phyloP scores from a whole-genome alignment of 768 basidiomycete genomes.

The Lactifluus piperatus region DNA sequence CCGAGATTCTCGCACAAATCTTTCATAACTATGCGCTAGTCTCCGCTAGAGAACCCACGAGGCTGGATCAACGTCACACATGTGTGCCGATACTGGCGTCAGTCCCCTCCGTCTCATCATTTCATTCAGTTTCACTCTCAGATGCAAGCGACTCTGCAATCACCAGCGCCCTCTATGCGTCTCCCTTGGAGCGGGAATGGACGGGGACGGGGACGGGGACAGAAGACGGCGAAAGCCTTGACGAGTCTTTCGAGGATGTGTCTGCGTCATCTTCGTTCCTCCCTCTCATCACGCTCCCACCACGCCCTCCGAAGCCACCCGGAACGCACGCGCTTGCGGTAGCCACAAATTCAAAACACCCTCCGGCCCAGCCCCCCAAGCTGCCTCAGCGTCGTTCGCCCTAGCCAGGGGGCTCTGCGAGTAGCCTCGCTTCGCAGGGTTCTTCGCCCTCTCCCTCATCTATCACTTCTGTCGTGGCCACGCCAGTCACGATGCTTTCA shows the following conservation, averaged over 20 bases:
- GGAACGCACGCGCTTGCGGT: conserved; percentile 8
- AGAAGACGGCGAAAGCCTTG: conserved; percentile 47
- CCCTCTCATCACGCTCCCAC: conserved; percentile 28
- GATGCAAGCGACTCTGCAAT: conserved; percentile 31
- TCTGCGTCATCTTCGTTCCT: conserved; percentile 37
- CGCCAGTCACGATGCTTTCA: conserved; percentile 12
- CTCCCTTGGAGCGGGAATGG: conserved; percentile 35
- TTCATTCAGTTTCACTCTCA: conserved; percentile 70
- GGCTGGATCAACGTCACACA: too few species aligned
- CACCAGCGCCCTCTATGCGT: conserved; percentile 23
- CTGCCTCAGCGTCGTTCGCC: conserved; percentile 15
- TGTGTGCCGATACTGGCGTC: too few species aligned
- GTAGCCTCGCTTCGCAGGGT: conserved; percentile 13
- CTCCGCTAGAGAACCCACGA: too few species aligned
- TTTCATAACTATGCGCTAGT: too few species aligned
- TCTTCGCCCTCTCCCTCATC: conserved; percentile 8
- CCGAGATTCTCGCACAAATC: too few species aligned
- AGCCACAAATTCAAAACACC: not conserved
- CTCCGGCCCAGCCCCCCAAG: conserved; percentile 8
- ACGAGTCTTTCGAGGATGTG: conserved; percentile 62
- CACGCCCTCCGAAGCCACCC: conserved; percentile 24
- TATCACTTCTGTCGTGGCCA: conserved; percentile 39
- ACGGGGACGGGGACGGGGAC: conserved; percentile 26
- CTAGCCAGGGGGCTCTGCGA: not conserved
- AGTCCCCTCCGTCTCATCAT: conserved; percentile 65